These are phyloP conservation scores for Pythium guiyangense DNA, from an alignment of 352 stramenopile species.

Conservation along the genomic window DNA sequence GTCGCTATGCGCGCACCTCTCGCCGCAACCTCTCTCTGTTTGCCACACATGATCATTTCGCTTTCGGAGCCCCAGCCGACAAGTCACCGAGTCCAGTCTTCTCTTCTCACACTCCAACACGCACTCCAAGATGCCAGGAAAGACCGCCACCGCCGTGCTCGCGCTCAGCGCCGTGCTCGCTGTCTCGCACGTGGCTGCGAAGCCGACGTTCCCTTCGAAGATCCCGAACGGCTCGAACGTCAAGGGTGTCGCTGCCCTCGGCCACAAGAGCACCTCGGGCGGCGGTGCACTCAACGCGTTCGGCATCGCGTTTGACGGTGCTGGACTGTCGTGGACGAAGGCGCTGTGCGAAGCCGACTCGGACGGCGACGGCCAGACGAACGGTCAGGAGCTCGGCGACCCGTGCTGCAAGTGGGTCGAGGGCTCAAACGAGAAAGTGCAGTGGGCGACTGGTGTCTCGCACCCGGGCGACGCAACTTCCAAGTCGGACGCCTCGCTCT, in stretches of 20 bases:
- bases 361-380: slow-evolving; percentile 43
- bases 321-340: slow-evolving; percentile 19
- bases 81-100: no score
- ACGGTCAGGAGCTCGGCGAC: slow-evolving; percentile 57
- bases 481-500: slow-evolving; percentile 19
- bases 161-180: background rate
- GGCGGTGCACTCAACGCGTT: slow-evolving; percentile 28
- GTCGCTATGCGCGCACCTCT: no score
- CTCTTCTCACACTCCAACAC: background rate
- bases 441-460: slow-evolving; percentile 12
- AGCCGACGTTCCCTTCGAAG: background rate
- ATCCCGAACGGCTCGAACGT: slow-evolving; percentile 29
- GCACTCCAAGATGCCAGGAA: slow-evolving; percentile 4
- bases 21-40: no score
- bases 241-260: slow-evolving; percentile 18
- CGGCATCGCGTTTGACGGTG: slow-evolving; percentile 18
- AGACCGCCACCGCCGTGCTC: background rate
- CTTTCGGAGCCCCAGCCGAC: no score
- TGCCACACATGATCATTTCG: no score
- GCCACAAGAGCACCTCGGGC: slow-evolving; percentile 27
- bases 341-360: slow-evolving; percentile 34
- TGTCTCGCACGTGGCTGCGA: slow-evolving; percentile 2
- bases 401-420: slow-evolving; percentile 31
- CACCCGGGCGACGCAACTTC: slow-evolving; percentile 16
- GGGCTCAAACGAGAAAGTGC: slow-evolving; percentile 14